These are phyloP conservation scores for Leptographium radiaticola DNA, from an alignment of 2,329 filamentous ascomycete species.

Conservation along the genomic window DNA sequence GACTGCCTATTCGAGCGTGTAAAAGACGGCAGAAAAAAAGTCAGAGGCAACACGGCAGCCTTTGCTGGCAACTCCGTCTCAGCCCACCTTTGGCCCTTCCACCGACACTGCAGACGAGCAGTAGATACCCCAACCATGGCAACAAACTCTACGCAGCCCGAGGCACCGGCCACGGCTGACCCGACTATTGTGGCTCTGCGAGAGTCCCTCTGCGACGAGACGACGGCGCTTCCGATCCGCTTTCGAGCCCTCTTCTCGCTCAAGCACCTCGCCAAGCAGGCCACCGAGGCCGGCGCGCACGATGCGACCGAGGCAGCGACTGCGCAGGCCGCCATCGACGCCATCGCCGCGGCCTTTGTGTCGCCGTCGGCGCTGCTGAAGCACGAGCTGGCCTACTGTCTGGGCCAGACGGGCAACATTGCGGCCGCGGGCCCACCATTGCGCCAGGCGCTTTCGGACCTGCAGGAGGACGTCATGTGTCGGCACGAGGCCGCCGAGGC, in stretches of 20 bases:
- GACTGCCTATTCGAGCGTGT: slow-evolving; percentile 2
- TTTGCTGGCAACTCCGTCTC: neutral
- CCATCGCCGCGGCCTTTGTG: slow-evolving; percentile 76
- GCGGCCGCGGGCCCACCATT: slow-evolving; percentile 58
- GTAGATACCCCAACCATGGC: slow-evolving; percentile 12
- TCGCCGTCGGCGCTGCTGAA: slow-evolving; percentile 86
- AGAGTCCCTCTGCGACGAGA: slow-evolving; percentile 66
- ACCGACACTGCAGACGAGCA: neutral
- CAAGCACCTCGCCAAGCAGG: slow-evolving; percentile 73
- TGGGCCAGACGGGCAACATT: slow-evolving; percentile 76
- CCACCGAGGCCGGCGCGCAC: slow-evolving; percentile 14
- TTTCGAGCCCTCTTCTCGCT: slow-evolving; percentile 97
- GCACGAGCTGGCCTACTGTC: slow-evolving; percentile 93
- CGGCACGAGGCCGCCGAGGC: slow-evolving; percentile 95
- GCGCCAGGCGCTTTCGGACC: slow-evolving; percentile 59
- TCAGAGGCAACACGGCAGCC: neutral
- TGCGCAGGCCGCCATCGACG: slow-evolving; percentile 46
- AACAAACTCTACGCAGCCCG: slow-evolving; percentile 10
- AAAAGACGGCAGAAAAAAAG: neutral
- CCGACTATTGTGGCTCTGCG: slow-evolving; percentile 51
- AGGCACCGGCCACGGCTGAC: slow-evolving; percentile 9
- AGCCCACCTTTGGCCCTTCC: neutral
- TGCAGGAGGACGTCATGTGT: slow-evolving; percentile 85
- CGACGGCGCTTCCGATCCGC: slow-evolving; percentile 69
- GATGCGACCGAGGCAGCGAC: slow-evolving; percentile 21